These are phyloP conservation scores for Drechslerella dactyloides DNA, from an alignment of 2,329 filamentous ascomycete genomes.

Conservation along the genomic window DNA sequence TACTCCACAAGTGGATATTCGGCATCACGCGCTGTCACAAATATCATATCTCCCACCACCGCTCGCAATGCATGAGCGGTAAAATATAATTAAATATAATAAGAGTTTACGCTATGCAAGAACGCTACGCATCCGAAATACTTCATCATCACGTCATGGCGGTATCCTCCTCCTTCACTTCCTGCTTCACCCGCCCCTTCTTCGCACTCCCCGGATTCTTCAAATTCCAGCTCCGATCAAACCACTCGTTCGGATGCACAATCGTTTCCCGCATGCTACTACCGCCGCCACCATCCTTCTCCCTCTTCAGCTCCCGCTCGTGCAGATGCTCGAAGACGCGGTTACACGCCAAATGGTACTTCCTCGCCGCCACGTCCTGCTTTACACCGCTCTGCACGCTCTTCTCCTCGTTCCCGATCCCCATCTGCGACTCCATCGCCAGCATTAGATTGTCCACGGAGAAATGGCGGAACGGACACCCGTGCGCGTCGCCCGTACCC, in stretches of 20 bases:
- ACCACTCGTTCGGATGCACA: slow-evolving; percentile 96
- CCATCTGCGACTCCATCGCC: slow-evolving; percentile 75
- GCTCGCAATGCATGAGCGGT: too few relatives aligned
- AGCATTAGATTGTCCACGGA: slow-evolving; percentile 79
- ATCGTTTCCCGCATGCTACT: slow-evolving; percentile 84
- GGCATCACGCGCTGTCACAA: too few relatives aligned
- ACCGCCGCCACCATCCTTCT: slow-evolving; percentile 78
- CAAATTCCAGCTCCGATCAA: slow-evolving; percentile 88
- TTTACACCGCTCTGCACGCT: slow-evolving; percentile 79
- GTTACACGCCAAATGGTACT: slow-evolving; percentile 96
- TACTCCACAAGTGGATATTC: too few relatives aligned
- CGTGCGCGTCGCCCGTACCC: slow-evolving; percentile 84
- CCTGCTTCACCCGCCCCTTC: slow-evolving; percentile 13
- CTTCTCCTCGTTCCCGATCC: slow-evolving; percentile 71
- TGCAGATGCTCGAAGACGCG: slow-evolving; percentile 90
- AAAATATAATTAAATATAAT: too few relatives aligned
- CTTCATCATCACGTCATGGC: slow-evolving; percentile 14
- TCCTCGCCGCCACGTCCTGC: slow-evolving; percentile 85
- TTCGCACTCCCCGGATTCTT: slow-evolving; percentile 71
- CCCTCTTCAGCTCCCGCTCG: slow-evolving; percentile 76
- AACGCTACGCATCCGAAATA: too few relatives aligned
- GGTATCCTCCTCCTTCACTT: slow-evolving; percentile 43
- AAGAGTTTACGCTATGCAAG: too few relatives aligned
- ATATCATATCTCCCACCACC: too few relatives aligned
- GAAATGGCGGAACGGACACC: slow-evolving; percentile 96